These are phyloP conservation scores for Colletotrichum acutatum DNA, from an alignment of 2,329 filamentous ascomycete species.

Conservation along the genomic window DNA sequence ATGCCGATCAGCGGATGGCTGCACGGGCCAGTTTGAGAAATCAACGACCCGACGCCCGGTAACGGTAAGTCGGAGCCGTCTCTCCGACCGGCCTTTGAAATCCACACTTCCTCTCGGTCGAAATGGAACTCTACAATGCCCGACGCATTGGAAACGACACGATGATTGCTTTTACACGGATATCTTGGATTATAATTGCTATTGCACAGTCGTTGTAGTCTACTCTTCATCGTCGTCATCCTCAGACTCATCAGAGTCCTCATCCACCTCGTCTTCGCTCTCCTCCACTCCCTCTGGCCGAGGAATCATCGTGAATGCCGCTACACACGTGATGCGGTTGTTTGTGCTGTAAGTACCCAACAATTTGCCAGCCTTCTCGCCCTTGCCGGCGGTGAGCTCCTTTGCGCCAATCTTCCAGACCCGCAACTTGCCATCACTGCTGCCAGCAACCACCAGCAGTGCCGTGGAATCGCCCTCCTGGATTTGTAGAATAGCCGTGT, in stretches of 20 bases:
- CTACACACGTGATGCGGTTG: constrained; percentile 89
- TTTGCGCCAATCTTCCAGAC: constrained; percentile 73
- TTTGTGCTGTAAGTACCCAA: constrained; percentile 85
- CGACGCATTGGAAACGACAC: not conserved
- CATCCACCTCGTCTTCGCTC: constrained; percentile 62
- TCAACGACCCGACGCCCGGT: not conserved
- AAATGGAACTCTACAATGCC: not conserved
- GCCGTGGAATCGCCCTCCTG: constrained; percentile 50
- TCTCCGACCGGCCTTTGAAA: not conserved
- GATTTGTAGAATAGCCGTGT: constrained; percentile 76
- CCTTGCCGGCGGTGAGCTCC: constrained; percentile 50
- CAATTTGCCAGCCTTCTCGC: constrained; percentile 67
- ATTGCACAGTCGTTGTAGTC: not conserved
- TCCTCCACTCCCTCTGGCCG: constrained; percentile 70
- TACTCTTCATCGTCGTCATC: constrained; percentile 52
- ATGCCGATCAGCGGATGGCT: constrained; percentile 22
- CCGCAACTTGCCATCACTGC: constrained; percentile 88
- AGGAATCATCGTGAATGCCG: constrained; percentile 85
- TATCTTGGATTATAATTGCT: constrained; percentile 15
- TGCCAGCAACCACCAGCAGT: constrained; percentile 74
- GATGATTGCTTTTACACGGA: not conserved
- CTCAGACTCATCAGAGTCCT: constrained; percentile 50
- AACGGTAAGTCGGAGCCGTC: not conserved
- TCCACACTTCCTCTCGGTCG: not conserved
- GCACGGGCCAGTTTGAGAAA: constrained; percentile 8